Conservation (phyloP, 2,329 filamentous ascomycete genomes). For the Claviceps paspali region DNA sequence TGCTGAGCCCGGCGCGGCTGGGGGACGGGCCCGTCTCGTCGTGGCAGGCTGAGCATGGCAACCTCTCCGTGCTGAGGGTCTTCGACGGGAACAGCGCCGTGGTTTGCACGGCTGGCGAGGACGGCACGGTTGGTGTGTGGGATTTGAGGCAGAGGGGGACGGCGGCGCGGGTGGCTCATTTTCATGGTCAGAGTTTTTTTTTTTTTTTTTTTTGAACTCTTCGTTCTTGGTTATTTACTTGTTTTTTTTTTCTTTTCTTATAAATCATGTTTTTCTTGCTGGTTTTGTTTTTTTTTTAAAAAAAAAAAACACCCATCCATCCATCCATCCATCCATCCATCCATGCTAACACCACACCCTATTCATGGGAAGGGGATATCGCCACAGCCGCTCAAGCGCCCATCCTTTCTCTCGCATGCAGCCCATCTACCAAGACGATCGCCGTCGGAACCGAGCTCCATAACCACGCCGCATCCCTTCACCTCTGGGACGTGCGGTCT, state of each 20-base stretch:
- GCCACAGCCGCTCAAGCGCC: slow-evolving; percentile 33
- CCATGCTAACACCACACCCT: background rate
- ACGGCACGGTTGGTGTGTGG: slow-evolving; percentile 52
- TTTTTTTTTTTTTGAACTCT: slow-evolving; percentile 4
- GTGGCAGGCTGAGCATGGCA: slow-evolving; percentile 39
- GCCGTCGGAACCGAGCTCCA: slow-evolving; percentile 61
- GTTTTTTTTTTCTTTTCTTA: background rate
- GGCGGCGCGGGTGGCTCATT: slow-evolving; percentile 27
- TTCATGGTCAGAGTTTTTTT: slow-evolving; percentile 29
- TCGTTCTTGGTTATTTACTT: too few relatives aligned
- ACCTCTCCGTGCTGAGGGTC: slow-evolving; percentile 46
- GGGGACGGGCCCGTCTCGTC: slow-evolving; percentile 32
- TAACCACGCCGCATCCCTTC: slow-evolving; percentile 44
- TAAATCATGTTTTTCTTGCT: background rate
- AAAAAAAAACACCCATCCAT: too few relatives aligned
- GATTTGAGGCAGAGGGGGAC: slow-evolving; percentile 38
- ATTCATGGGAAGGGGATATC: too few relatives aligned
- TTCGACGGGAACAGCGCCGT: slow-evolving; percentile 36
- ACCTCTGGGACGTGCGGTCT: slow-evolving; percentile 47
- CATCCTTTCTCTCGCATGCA: slow-evolving; percentile 52
- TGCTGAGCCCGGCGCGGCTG: slow-evolving; percentile 47
- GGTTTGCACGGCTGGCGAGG: slow-evolving; percentile 55
- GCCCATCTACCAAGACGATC: slow-evolving; percentile 38
- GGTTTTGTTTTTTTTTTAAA: slow-evolving; percentile 5
- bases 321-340: too few relatives aligned